Percentiles rank a stretch among this genome's conserved stretches.
These are phyloP conservation scores for Parathielavia hyrcaniae DNA, from an alignment of 495 filamentous ascomycete species.

Conservation along the genomic window DNA sequence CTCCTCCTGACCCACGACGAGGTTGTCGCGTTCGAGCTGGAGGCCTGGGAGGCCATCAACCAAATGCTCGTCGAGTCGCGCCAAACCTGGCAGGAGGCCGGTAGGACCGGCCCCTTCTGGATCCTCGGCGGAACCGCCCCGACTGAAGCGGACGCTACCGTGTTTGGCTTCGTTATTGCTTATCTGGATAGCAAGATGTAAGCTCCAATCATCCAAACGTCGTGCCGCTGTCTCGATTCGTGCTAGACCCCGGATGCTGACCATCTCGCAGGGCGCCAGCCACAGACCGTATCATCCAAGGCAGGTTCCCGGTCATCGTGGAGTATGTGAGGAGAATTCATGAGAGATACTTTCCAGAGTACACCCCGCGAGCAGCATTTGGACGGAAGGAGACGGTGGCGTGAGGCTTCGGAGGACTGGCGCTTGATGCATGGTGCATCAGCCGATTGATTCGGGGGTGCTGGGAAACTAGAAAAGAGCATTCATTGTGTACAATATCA, in stretches of 20 bases:
- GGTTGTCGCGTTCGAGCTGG: slow-evolving; percentile 36
- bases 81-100: slow-evolving; percentile 10
- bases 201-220: no score
- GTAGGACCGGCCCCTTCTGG: slow-evolving; percentile 46
- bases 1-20: slow-evolving; percentile 47
- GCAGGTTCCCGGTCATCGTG: slow-evolving; percentile 42
- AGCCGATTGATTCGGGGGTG: no score
- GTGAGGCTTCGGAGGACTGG: no score
- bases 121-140: slow-evolving; percentile 48
- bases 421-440: no score
- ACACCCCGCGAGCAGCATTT: no score
- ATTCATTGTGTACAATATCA: no score
- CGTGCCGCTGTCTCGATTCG: background rate
- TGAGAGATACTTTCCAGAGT: slow-evolving; percentile 51
- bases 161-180: slow-evolving; percentile 54
- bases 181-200: slow-evolving; percentile 49
- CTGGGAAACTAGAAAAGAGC: no score
- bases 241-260: background rate
- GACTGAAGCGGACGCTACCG: slow-evolving; percentile 50
- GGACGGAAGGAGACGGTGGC: no score
- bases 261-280: slow-evolving; percentile 41
- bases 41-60: slow-evolving; percentile 51
- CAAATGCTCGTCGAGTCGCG: slow-evolving; percentile 28
- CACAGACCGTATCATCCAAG: slow-evolving; percentile 39
- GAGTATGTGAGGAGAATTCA: slow-evolving; percentile 57